phyloP scores from a whole-genome alignment of 2,329 filamentous ascomycete genomes.

The Clonostachys rhizophaga region DNA sequence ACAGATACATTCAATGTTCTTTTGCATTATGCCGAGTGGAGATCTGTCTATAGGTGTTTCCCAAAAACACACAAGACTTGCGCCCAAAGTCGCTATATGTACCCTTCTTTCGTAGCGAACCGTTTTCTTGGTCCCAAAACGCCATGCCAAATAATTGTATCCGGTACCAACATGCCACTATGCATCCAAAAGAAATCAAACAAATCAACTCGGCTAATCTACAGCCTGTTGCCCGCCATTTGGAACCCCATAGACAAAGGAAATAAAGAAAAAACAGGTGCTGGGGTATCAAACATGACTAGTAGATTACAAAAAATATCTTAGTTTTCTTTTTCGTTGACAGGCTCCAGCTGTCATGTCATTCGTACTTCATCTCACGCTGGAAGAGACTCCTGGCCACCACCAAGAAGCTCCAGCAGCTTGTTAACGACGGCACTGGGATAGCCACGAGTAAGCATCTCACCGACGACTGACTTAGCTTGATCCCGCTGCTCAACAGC shows the following conservation, averaged over 20 bases:
- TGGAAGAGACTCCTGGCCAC: conserved; percentile 32
- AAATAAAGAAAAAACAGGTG: conserved; percentile 11
- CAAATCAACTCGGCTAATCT: neutral
- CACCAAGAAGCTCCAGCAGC: conserved; percentile 82
- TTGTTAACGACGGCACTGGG: conserved; percentile 89
- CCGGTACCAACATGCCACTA: no score
- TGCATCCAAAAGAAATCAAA: neutral
- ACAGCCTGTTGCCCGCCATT: neutral
- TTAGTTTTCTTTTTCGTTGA: no score
- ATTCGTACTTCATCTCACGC: conserved; percentile 10
- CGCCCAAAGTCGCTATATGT: neutral
- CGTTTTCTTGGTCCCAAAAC: neutral
- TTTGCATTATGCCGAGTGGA: conserved; percentile 40
- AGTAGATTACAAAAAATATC: no score
- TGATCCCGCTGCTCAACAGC: conserved; percentile 73
- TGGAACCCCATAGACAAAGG: conserved; percentile 6
- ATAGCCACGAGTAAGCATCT: conserved; percentile 89
- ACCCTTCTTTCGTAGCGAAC: no score
- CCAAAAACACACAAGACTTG: neutral
- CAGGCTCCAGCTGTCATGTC: neutral
- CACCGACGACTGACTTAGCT: conserved; percentile 75
- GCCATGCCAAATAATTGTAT: neutral
- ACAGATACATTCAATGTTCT: neutral
- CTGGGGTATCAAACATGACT: conserved; percentile 14
- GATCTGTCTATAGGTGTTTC: conserved; percentile 36